Evolutionary conservation across 805 yeast species (phyloP).

Genomic region (Ogataea zsoltii): DNA sequence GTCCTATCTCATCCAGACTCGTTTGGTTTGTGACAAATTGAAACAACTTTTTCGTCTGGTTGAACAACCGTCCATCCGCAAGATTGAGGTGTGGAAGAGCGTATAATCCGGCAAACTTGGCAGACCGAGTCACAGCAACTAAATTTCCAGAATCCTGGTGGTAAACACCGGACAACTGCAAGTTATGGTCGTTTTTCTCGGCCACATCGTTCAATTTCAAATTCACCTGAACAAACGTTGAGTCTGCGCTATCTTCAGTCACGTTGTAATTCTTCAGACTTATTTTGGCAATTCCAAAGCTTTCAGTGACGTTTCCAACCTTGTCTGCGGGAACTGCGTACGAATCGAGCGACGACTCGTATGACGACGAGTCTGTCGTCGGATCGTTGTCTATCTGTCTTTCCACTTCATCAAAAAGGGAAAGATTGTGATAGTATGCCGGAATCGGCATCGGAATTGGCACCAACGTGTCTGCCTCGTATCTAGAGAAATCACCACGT

Average conservation of each 20-base stretch:
- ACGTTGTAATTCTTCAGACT: slow-evolving; percentile 18
- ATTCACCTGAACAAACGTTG: slow-evolving; percentile 36
- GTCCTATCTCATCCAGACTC: slow-evolving; percentile 38
- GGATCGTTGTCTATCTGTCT: slow-evolving; percentile 16
- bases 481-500: slow-evolving; percentile 41
- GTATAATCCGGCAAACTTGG: slow-evolving; percentile 61
- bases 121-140: slow-evolving; percentile 57
- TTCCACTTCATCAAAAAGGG: slow-evolving; percentile 21
- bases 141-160: slow-evolving; percentile 67
- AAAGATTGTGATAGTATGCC: slow-evolving; percentile 24
- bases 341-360: slow-evolving; percentile 8
- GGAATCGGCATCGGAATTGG: slow-evolving; percentile 35
- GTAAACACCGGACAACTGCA: slow-evolving; percentile 61
- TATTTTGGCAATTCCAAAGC: slow-evolving; percentile 24
- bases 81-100: slow-evolving; percentile 60
- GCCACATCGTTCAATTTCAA: slow-evolving; percentile 41
- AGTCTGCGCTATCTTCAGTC: slow-evolving; percentile 19
- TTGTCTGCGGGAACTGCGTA: slow-evolving; percentile 9
- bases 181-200: slow-evolving; percentile 49
- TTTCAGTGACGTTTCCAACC: slow-evolving; percentile 31
- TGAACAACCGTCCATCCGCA: slow-evolving; percentile 39
- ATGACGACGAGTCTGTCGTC: slow-evolving; percentile 17
- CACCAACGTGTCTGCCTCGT: slow-evolving; percentile 14
- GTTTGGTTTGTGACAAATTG: slow-evolving; percentile 46
- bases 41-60: slow-evolving; percentile 46